Percentiles rank a stretch among this genome's conserved stretches.
phyloP scores from a whole-genome alignment of 148 eudicot genomes.

The Pouteria glomerata region DNA sequence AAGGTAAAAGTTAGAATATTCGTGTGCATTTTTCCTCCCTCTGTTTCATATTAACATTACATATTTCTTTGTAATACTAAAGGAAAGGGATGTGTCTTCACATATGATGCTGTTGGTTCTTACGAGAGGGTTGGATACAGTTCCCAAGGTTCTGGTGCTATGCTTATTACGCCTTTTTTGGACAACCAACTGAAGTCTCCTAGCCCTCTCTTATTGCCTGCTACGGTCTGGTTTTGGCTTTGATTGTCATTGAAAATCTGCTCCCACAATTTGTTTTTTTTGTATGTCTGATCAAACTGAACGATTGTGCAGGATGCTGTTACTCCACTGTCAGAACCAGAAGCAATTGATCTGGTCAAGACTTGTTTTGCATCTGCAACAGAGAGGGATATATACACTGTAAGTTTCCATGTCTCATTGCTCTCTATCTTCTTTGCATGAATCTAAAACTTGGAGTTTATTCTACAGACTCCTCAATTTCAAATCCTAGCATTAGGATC shows the following conservation, averaged over 20 bases:
- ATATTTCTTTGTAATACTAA: conserved; percentile 18
- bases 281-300: neutral
- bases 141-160: conserved; percentile 90
- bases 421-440: neutral
- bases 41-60: conserved; percentile 1
- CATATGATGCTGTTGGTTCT: conserved; percentile 99
- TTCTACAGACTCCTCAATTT: neutral
- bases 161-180: conserved; percentile 87
- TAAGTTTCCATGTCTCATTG: conserved; percentile 30
- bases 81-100: conserved; percentile 97
- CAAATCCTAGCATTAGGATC: too few species aligned
- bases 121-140: conserved; percentile 97
- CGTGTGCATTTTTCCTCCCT: too few species aligned
- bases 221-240: conserved; percentile 37
- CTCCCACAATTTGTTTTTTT: neutral
- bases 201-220: conserved; percentile 86
- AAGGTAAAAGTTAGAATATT: conserved; percentile 38
- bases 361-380: conserved; percentile 98
- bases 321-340: conserved; percentile 81
- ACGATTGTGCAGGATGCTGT: conserved; percentile 67
- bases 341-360: conserved; percentile 92
- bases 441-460: neutral
- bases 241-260: neutral
- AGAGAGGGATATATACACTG: conserved; percentile 97
- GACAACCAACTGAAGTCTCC: conserved; percentile 99